phyloP scores from a whole-genome alignment of 768 basidiomycete species.

The Steccherinum ochraceum region DNA sequence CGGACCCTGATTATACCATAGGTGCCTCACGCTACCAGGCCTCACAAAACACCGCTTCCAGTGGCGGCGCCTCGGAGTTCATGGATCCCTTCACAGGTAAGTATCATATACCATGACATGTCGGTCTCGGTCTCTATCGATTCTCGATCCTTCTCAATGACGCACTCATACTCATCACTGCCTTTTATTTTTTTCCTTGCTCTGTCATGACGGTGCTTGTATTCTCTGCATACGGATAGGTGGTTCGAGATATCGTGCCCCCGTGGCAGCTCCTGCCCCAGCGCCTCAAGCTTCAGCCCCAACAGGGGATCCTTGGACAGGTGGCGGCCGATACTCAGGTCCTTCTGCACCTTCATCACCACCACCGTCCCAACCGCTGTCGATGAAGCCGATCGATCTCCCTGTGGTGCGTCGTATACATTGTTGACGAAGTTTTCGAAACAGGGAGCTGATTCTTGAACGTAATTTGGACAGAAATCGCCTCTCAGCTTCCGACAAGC shows the following conservation, averaged over 20 bases:
- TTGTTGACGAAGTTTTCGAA: neutral
- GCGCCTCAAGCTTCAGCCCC: slow-evolving; percentile 28
- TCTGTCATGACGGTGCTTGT: too few species aligned
- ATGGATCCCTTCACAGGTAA: slow-evolving; percentile 25
- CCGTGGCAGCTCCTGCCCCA: slow-evolving; percentile 22
- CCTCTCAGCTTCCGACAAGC: slow-evolving; percentile 82
- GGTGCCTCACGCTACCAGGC: slow-evolving; percentile 30
- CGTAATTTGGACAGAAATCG: slow-evolving; percentile 38
- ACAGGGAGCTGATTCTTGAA: neutral
- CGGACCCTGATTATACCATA: slow-evolving; percentile 6
- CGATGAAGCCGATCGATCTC: slow-evolving; percentile 6
- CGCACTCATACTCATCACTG: neutral
- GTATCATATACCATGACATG: neutral
- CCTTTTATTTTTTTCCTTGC: neutral
- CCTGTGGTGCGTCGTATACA: slow-evolving; percentile 17
- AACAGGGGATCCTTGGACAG: slow-evolving; percentile 67
- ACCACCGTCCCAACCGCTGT: slow-evolving; percentile 40
- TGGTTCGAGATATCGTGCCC: slow-evolving; percentile 25
- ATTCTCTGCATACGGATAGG: slow-evolving; percentile 17
- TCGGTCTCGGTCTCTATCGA: slow-evolving; percentile 3
- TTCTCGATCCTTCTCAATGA: too few species aligned
- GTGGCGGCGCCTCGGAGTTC: slow-evolving; percentile 12
- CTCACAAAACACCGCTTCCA: slow-evolving; percentile 9
- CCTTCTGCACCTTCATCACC: slow-evolving; percentile 28
- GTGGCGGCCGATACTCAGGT: slow-evolving; percentile 54